Evolutionary conservation across 257 asterid genomes (phyloP).

Genomic region (Craterostigma plantagineum): DNA sequence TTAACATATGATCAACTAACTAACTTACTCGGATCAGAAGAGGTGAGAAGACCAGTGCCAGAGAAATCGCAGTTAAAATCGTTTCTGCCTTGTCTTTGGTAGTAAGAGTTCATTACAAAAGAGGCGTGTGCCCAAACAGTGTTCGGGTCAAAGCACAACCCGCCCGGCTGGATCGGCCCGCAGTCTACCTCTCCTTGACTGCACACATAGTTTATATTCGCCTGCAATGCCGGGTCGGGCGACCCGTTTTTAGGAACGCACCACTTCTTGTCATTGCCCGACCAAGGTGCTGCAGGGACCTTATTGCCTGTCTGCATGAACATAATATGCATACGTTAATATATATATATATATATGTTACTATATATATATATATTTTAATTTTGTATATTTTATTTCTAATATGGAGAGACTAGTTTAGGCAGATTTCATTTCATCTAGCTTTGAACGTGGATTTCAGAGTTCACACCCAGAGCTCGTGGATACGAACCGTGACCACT

Average conservation of each 20-base stretch:
- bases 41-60: conserved; percentile 15
- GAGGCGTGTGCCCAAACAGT: conserved; percentile 17
- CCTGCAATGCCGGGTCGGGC: conserved; percentile 10
- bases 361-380: no score
- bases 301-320: no score
- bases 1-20: not conserved
- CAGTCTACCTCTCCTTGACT: conserved; percentile 24
- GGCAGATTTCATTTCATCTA: no score
- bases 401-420: no score
- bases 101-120: conserved; percentile 26
- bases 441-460: no score
- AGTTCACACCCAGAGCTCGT: no score
- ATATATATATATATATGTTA: no score
- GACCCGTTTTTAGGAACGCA: conserved; percentile 19
- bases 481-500: no score
- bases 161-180: conserved; percentile 21
- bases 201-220: conserved; percentile 21
- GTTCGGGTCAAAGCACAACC: conserved; percentile 23
- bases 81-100: conserved; percentile 18
- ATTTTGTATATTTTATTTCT: no score
- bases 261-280: conserved; percentile 14
- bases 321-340: no score
- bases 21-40: conserved; percentile 19
- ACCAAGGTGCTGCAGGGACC: not conserved
- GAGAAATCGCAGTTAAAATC: conserved; percentile 19